Evolutionary conservation across 2,329 filamentous ascomycete genomes (phyloP).

Genomic region (Podosphaera leucotricha): DNA sequence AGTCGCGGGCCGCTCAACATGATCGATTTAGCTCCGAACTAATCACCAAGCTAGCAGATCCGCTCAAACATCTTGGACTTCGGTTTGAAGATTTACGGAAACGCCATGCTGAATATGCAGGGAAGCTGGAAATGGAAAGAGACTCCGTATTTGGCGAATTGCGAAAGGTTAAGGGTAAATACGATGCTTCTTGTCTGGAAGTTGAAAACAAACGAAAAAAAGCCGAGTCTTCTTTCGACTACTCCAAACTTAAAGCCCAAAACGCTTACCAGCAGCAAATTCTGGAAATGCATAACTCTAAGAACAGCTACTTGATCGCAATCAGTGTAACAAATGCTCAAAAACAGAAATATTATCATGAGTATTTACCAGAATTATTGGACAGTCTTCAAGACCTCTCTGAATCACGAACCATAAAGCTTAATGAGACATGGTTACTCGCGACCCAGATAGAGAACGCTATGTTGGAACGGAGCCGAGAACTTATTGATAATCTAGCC

Average conservation of each 20-base stretch:
- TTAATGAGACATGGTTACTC: constrained; percentile 68
- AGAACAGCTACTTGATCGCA: constrained; percentile 91
- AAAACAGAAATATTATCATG: constrained; percentile 92
- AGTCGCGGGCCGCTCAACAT: constrained; percentile 70
- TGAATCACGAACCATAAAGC: constrained; percentile 61
- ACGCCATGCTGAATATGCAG: constrained; percentile 68
- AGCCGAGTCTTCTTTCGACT: constrained; percentile 74
- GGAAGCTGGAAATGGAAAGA: constrained; percentile 71
- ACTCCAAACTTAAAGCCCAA: constrained; percentile 68
- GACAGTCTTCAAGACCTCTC: constrained; percentile 85
- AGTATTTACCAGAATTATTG: constrained; percentile 82
- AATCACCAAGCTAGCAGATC: constrained; percentile 60
- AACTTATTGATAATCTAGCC: constrained; percentile 47
- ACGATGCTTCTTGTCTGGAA: constrained; percentile 80
- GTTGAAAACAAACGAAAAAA: constrained; percentile 91
- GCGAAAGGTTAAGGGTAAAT: constrained; percentile 78
- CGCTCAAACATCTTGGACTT: constrained; percentile 47
- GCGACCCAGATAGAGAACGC: constrained; percentile 59
- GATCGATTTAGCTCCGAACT: constrained; percentile 64
- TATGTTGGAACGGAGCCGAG: constrained; percentile 52
- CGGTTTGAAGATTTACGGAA: constrained; percentile 86
- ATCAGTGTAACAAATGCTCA: constrained; percentile 96
- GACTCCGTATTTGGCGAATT: constrained; percentile 66
- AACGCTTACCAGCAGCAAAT: constrained; percentile 81
- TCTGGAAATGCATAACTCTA: constrained; percentile 87